Base-by-base conservation (phyloP, 2,329 filamentous ascomycete species). In the Hymenoscyphus fructigenus region DNA sequence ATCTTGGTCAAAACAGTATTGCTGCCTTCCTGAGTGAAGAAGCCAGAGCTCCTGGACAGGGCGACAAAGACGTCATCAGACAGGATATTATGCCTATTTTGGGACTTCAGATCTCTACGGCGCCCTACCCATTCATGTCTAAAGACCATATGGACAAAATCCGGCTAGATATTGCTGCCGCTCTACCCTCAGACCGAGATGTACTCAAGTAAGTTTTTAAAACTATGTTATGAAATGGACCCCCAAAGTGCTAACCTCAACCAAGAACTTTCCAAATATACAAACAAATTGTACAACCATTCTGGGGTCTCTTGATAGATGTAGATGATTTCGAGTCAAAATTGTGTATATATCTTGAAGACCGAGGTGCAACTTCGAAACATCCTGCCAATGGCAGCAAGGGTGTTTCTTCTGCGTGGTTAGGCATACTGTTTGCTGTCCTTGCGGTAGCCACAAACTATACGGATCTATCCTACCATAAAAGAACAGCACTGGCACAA, bases 121-220 rank as follows among this genome's bases (percentile, higher is more conserved):
- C 87, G 34, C 86, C 87, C 2, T 89, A 88, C 71, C 87, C 87
- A 29, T 80, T 89, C 71, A 89, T 89, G 87, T 89, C 87, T 7
- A 80, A 83, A 20, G 81, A 83, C 36, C 86, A 89, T 66, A 81
- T 89, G 47, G 84, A 88, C 68, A 81, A 79, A 61, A 76, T 89
- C 66, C 86, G 85, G 0, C 78, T 82, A 29, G 87, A 89, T 66
- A 88, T 89, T 58, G 83, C 83, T 1, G 78, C 81, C 6, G 85
- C 88, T 72, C 78, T 89, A 23, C 87, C 87, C 1, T 87, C 86
- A 0, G 86, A 89, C 69, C 78, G 86, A 41, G 87, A 89, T 73
- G 85, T 89, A 14, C 85, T 89, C 80, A 88, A 88, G 86, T 88
- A 75, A 68, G 84, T 77, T 32, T 29, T 0, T 3, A 5, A 23